Evolutionary conservation across 2,329 filamentous ascomycete species (phyloP).

Genomic region (Furcasterigmium sp.): DNA sequence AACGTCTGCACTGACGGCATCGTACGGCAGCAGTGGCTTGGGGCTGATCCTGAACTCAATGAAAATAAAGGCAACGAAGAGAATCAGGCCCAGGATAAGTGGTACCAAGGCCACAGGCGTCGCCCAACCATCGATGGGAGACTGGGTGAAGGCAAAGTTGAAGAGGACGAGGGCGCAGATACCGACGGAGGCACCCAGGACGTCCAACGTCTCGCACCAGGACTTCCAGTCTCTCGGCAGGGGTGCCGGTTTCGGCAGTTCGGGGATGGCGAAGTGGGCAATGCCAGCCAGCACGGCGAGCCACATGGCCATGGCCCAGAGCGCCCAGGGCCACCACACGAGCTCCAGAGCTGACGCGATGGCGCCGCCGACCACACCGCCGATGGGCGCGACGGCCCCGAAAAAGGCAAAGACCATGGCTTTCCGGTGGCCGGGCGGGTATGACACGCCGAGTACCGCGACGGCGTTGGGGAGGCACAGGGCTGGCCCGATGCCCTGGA

Average conservation of each 20-base stretch:
- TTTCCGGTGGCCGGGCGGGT: slow-evolving; percentile 51
- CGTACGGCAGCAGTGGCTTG: slow-evolving; percentile 54
- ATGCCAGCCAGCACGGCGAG: slow-evolving; percentile 24
- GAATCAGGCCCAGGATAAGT: slow-evolving; percentile 50
- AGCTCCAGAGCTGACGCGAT: slow-evolving; percentile 32
- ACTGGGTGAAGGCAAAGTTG: slow-evolving; percentile 66
- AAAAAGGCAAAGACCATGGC: slow-evolving; percentile 54
- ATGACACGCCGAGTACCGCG: slow-evolving; percentile 54
- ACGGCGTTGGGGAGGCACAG: slow-evolving; percentile 59
- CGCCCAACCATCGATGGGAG: slow-evolving; percentile 53
- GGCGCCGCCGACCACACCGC: slow-evolving; percentile 34
- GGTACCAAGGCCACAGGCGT: slow-evolving; percentile 49
- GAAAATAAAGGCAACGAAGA: slow-evolving; percentile 51
- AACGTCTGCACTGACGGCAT: slow-evolving; percentile 39
- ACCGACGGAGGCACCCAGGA: slow-evolving; percentile 36
- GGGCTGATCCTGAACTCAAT: slow-evolving; percentile 43
- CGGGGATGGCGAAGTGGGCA: slow-evolving; percentile 28
- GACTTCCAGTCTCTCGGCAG: slow-evolving; percentile 9
- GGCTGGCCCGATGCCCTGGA: slow-evolving; percentile 53
- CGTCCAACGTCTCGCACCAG: slow-evolving; percentile 27
- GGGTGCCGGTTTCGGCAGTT: slow-evolving; percentile 14
- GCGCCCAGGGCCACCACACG: slow-evolving; percentile 43
- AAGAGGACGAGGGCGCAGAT: slow-evolving; percentile 53
- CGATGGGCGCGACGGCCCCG: slow-evolving; percentile 39
- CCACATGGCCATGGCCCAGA: slow-evolving; percentile 34